These are phyloP conservation scores for Stephania japonica DNA, from an alignment of 164 flowering plant genomes.

Conservation along the genomic window DNA sequence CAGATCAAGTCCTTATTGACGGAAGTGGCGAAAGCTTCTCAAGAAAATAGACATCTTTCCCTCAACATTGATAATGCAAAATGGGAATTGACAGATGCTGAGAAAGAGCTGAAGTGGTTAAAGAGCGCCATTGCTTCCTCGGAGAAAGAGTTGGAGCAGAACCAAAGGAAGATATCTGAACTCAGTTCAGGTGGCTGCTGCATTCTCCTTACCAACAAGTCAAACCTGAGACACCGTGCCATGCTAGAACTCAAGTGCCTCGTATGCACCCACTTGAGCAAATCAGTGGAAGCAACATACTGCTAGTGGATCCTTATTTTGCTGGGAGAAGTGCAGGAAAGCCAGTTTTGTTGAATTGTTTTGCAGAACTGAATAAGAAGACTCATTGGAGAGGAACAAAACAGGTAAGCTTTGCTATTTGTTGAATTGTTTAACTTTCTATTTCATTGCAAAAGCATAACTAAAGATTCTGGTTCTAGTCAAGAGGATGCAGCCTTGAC, in stretches of 20 bases:
- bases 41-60: slow-evolving; percentile 60
- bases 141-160: slow-evolving; percentile 86
- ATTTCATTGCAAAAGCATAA: no score
- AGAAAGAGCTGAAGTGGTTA: slow-evolving; percentile 89
- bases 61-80: slow-evolving; percentile 57
- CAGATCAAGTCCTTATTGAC: slow-evolving; percentile 62
- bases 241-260: slow-evolving; percentile 35
- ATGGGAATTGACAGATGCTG: slow-evolving; percentile 78
- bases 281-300: no score
- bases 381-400: no score
- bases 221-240: slow-evolving; percentile 25
- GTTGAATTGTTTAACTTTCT: no score
- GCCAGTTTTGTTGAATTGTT: no score
- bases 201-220: slow-evolving; percentile 47
- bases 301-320: no score
- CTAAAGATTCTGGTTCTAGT: no score
- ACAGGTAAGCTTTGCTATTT: no score
- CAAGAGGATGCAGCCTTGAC: no score
- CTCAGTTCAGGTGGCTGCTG: slow-evolving; percentile 58
- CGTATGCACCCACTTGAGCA: slow-evolving; percentile 50
- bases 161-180: slow-evolving; percentile 46
- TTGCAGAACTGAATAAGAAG: no score
- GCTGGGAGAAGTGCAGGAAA: no score
- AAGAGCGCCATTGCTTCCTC: slow-evolving; percentile 62
- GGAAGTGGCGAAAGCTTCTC: slow-evolving; percentile 50